Conservation (phyloP, 2,329 filamentous ascomycete genomes). For the Ophiostoma ips region DNA sequence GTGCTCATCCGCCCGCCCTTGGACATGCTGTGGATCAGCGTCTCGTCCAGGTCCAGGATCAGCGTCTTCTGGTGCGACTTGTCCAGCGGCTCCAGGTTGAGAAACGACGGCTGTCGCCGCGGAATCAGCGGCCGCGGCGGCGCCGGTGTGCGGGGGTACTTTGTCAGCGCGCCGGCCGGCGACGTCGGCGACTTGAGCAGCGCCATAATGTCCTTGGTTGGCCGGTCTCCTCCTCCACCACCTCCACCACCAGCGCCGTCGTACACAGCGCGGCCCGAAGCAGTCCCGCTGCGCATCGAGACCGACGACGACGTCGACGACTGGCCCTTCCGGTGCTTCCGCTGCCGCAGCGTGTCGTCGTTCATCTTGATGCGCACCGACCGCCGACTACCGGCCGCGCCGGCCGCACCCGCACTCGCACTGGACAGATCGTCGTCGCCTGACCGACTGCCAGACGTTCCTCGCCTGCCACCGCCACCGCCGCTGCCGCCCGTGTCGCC, state of each 20-base stretch:
- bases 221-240: too few relatives aligned
- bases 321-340: constrained; percentile 53
- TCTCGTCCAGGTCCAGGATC: constrained; percentile 92
- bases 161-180: constrained; percentile 61
- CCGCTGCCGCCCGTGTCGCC: background rate
- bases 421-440: constrained; percentile 39
- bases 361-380: constrained; percentile 87
- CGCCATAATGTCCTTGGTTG: constrained; percentile 47
- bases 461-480: constrained; percentile 2
- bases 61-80: constrained; percentile 71
- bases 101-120: constrained; percentile 76
- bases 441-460: constrained; percentile 8
- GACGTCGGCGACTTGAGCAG: constrained; percentile 91
- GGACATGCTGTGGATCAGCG: constrained; percentile 93
- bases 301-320: constrained; percentile 22
- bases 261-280: background rate
- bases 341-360: constrained; percentile 60
- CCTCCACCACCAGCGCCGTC: constrained; percentile 22
- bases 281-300: constrained; percentile 20
- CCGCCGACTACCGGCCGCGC: constrained; percentile 48
- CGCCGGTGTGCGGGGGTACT: constrained; percentile 79
- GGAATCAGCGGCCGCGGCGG: constrained; percentile 85
- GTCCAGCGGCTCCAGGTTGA: constrained; percentile 39
- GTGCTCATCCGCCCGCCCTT: constrained; percentile 92
- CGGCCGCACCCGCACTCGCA: constrained; percentile 29